Conservation (phyloP, 495 filamentous ascomycete species). For the Daldinia childiae region DNA sequence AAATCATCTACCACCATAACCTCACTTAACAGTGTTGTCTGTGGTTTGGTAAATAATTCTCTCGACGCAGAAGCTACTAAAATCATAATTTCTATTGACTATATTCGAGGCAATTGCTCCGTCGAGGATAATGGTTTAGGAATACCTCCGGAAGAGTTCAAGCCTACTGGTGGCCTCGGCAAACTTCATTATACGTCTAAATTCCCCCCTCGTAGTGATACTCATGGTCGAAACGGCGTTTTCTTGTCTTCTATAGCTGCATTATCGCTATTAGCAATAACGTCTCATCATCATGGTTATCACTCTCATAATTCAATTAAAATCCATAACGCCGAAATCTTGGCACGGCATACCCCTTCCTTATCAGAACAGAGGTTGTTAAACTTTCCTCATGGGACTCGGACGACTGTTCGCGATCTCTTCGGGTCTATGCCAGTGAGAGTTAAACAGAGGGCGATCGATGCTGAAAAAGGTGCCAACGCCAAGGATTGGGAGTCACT, state of each 20-base stretch:
- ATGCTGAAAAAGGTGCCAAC: conserved; percentile 62
- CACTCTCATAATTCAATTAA: conserved; percentile 73
- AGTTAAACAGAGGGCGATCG: conserved; percentile 78
- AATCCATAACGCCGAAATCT: conserved; percentile 74
- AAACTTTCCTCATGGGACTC: conserved; percentile 73
- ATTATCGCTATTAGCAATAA: conserved; percentile 79
- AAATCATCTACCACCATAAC: conserved; percentile 84
- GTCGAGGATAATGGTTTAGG: conserved; percentile 91
- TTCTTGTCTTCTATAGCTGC: conserved; percentile 83
- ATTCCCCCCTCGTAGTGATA: conserved; percentile 53
- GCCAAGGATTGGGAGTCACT: conserved; percentile 73
- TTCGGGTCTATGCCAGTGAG: conserved; percentile 97
- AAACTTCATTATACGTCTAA: conserved; percentile 88
- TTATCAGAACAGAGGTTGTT: conserved; percentile 66
- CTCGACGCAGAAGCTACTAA: conserved; percentile 81
- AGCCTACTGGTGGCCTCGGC: conserved; percentile 74
- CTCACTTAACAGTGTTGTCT: conserved; percentile 74
- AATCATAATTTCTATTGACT: conserved; percentile 78
- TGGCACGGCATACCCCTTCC: conserved; percentile 74
- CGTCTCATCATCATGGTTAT: conserved; percentile 74
- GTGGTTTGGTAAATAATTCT: conserved; percentile 84
- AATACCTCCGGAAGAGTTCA: conserved; percentile 77
- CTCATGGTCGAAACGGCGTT: conserved; percentile 75
- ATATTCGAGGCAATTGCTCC: conserved; percentile 76
- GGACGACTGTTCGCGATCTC: conserved; percentile 81